These are phyloP conservation scores for Phytophthora chlamydospora DNA, from an alignment of 352 stramenopile species.

Conservation along the genomic window DNA sequence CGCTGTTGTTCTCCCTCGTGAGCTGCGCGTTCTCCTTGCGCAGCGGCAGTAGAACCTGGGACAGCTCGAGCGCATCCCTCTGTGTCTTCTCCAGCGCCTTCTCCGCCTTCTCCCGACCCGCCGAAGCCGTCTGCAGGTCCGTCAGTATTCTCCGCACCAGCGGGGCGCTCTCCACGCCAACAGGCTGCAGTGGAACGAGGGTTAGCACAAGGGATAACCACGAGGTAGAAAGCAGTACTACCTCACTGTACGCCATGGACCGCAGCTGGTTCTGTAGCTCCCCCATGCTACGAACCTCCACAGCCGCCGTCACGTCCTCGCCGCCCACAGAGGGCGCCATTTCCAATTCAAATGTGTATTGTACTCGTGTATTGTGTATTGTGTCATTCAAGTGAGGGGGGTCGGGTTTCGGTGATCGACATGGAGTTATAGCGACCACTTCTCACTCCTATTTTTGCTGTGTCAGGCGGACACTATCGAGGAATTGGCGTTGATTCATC, in stretches of 20 bases:
- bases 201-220: constrained; percentile 1
- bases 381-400: too few species aligned
- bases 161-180: constrained; percentile 63
- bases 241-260: constrained; percentile 65
- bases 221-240: constrained; percentile 8
- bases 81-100: constrained; percentile 56
- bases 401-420: too few species aligned
- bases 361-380: too few species aligned
- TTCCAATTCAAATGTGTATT: constrained; percentile 10
- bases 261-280: constrained; percentile 66
- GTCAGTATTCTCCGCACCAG: constrained; percentile 64
- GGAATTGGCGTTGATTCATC: too few species aligned
- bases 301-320: constrained; percentile 41
- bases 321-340: constrained; percentile 38
- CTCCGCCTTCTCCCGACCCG: constrained; percentile 44
- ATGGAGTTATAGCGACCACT: too few species aligned
- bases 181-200: constrained; percentile 33
- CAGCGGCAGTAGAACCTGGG: constrained; percentile 72
- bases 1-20: constrained; percentile 80
- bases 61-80: constrained; percentile 66
- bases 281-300: constrained; percentile 57
- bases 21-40: constrained; percentile 80
- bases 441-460: too few species aligned
- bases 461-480: too few species aligned
- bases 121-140: constrained; percentile 48